These are phyloP conservation scores for Conticribra guillardii DNA, from an alignment of 108 stramenopile genomes.

Conservation along the genomic window DNA sequence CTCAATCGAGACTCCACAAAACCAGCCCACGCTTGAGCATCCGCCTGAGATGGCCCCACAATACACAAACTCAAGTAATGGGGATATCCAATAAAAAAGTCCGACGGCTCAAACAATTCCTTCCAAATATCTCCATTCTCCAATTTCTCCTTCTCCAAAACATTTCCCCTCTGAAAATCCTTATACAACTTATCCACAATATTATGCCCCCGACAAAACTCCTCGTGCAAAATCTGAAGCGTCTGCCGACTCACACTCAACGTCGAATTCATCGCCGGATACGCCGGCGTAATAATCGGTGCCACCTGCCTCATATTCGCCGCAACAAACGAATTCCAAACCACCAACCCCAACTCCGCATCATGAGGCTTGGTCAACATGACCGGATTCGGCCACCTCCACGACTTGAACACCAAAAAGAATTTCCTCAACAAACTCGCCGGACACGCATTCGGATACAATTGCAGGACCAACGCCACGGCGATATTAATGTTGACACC, in stretches of 20 bases:
- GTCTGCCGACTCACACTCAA: slow-evolving; percentile 87
- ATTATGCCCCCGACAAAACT: slow-evolving; percentile 80
- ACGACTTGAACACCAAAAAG: slow-evolving; percentile 90
- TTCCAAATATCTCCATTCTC: slow-evolving; percentile 69
- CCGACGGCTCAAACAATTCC: slow-evolving; percentile 89
- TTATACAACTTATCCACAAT: slow-evolving; percentile 82
- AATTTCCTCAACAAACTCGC: slow-evolving; percentile 87
- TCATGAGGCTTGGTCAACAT: slow-evolving; percentile 88
- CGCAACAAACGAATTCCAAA: slow-evolving; percentile 71
- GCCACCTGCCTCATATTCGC: slow-evolving; percentile 79
- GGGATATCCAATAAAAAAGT: slow-evolving; percentile 96
- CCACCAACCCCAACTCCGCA: slow-evolving; percentile 78
- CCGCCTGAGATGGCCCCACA: slow-evolving; percentile 85
- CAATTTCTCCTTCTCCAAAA: slow-evolving; percentile 30
- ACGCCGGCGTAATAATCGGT: slow-evolving; percentile 99
- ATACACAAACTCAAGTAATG: slow-evolving; percentile 94
- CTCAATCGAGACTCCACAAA: slow-evolving; percentile 93
- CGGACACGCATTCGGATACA: slow-evolving; percentile 91
- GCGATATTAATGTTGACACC: slow-evolving; percentile 98
- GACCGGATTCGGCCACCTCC: slow-evolving; percentile 91
- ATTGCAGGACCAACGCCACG: slow-evolving; percentile 91
- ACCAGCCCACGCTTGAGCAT: slow-evolving; percentile 92
- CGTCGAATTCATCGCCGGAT: slow-evolving; percentile 99
- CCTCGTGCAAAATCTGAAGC: slow-evolving; percentile 83
- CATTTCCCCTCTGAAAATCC: slow-evolving; percentile 54